Percentiles rank a stretch among this genome's conserved stretches.
These are phyloP conservation scores for Phytophthora palmivora DNA, from an alignment of 352 stramenopile genomes.

Conservation along the genomic window DNA sequence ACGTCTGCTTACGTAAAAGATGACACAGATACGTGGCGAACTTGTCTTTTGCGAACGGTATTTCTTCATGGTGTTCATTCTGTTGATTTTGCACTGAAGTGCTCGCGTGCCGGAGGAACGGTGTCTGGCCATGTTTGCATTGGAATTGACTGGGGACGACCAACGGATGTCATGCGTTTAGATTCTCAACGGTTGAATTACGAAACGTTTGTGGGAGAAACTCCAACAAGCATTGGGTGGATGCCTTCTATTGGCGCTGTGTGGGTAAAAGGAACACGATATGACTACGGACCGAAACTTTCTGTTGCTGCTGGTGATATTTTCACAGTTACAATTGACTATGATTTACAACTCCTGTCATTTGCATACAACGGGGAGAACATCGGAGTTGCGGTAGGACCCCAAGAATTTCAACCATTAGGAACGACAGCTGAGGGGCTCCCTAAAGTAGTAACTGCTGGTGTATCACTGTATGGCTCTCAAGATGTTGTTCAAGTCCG, in stretches of 20 bases:
- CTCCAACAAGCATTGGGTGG: slow-evolving; percentile 69
- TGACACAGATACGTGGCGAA: slow-evolving; percentile 64
- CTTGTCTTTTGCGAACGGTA: slow-evolving; percentile 64
- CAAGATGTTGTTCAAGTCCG: slow-evolving; percentile 81
- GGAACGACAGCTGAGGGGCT: slow-evolving; percentile 41
- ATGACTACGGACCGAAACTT: slow-evolving; percentile 57
- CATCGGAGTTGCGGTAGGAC: slow-evolving; percentile 65
- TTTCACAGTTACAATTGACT: slow-evolving; percentile 76
- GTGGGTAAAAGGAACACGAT: slow-evolving; percentile 70
- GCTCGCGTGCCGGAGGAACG: slow-evolving; percentile 60
- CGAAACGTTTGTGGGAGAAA: slow-evolving; percentile 63
- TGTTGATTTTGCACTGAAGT: slow-evolving; percentile 85
- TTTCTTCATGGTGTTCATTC: slow-evolving; percentile 76
- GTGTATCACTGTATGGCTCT: slow-evolving; percentile 73
- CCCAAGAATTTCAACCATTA: slow-evolving; percentile 42
- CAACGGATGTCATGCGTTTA: slow-evolving; percentile 10
- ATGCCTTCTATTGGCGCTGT: slow-evolving; percentile 84
- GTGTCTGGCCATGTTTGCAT: slow-evolving; percentile 82
- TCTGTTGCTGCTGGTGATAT: slow-evolving; percentile 69
- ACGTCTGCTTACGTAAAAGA: slow-evolving; percentile 68
- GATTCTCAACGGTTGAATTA: slow-evolving; percentile 17
- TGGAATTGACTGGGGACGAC: slow-evolving; percentile 66
- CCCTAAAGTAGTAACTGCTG: slow-evolving; percentile 50
- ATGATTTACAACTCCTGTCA: slow-evolving; percentile 71
- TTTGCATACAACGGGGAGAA: slow-evolving; percentile 77